These are phyloP conservation scores for Solanum hybrid DNA, from an alignment of 305 asterid species.

Conservation along the genomic window DNA sequence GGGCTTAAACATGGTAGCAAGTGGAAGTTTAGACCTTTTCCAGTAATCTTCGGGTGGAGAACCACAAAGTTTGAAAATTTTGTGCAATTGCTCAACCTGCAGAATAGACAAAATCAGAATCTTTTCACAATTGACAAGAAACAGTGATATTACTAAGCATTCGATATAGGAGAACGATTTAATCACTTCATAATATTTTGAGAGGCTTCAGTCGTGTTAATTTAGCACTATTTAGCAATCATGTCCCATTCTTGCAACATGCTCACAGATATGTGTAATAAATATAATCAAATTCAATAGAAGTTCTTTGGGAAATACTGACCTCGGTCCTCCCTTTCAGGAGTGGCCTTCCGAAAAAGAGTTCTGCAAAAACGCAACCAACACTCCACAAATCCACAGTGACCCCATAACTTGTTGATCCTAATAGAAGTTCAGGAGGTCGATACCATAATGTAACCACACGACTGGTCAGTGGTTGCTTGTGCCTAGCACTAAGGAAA, in stretches of 20 bases:
- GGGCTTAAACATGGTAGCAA: conserved; percentile 80
- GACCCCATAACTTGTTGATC: conserved; percentile 62
- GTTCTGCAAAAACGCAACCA: conserved; percentile 89
- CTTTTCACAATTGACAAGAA: not conserved
- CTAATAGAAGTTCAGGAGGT: conserved; percentile 82
- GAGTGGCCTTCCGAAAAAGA: conserved; percentile 72
- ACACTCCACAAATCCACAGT: conserved; percentile 86
- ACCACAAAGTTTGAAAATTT: conserved; percentile 81
- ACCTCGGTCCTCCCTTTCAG: conserved; percentile 93
- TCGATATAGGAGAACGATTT: not conserved
- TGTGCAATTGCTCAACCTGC: conserved; percentile 94
- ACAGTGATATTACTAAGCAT: not conserved
- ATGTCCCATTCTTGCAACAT: not conserved
- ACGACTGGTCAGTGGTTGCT: conserved; percentile 68
- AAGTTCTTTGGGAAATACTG: not conserved
- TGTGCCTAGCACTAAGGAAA: conserved; percentile 32
- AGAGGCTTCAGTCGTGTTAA: not conserved
- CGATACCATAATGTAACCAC: conserved; percentile 93
- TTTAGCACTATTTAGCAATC: not conserved
- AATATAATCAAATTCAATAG: not conserved
- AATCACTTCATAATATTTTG: not conserved
- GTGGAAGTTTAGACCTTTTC: conserved; percentile 64
- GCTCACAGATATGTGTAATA: not conserved
- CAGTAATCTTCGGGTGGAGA: conserved; percentile 82
- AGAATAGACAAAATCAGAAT: not conserved